These are phyloP conservation scores for Malus hybrid DNA, from an alignment of 331 rosid species.

Conservation along the genomic window DNA sequence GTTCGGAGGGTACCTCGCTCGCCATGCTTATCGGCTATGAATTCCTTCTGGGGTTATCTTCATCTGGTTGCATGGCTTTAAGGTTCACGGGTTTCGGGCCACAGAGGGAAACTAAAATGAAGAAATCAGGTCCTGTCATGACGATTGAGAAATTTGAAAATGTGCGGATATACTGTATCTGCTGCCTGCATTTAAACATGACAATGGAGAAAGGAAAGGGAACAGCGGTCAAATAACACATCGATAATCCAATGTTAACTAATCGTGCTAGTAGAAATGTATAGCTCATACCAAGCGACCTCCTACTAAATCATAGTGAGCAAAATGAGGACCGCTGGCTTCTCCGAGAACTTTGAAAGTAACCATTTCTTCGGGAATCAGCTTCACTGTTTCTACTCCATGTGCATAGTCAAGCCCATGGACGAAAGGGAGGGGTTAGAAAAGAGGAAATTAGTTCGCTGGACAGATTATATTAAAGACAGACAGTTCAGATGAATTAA, in stretches of 20 bases:
- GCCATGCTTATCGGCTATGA: background rate
- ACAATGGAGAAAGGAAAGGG: background rate
- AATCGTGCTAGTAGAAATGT: background rate
- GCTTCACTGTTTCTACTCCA: slow-evolving; percentile 76
- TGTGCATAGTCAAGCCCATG: background rate
- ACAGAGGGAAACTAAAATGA: background rate
- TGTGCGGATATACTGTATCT: slow-evolving; percentile 59
- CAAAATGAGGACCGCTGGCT: slow-evolving; percentile 80
- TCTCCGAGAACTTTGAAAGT: slow-evolving; percentile 75
- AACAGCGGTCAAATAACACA: background rate
- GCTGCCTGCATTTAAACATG: slow-evolving; percentile 52
- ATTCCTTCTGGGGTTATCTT: background rate
- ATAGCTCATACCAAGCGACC: slow-evolving; percentile 55
- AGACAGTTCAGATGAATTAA: background rate
- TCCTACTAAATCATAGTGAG: slow-evolving; percentile 85
- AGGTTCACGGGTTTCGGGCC: background rate
- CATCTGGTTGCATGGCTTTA: background rate
- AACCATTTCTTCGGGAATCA: slow-evolving; percentile 52
- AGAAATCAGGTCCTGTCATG: slow-evolving; percentile 42
- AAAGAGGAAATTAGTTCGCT: background rate
- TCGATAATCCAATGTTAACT: background rate
- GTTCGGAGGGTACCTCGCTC: background rate
- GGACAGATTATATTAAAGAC: background rate
- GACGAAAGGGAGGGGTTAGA: background rate
- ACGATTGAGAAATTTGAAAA: slow-evolving; percentile 53